A percentile compares a stretch with the other conserved stretches of the same genome.
Conservation (phyloP, 2,329 filamentous ascomycete species). For the Fusarium pseudograminearum region DNA sequence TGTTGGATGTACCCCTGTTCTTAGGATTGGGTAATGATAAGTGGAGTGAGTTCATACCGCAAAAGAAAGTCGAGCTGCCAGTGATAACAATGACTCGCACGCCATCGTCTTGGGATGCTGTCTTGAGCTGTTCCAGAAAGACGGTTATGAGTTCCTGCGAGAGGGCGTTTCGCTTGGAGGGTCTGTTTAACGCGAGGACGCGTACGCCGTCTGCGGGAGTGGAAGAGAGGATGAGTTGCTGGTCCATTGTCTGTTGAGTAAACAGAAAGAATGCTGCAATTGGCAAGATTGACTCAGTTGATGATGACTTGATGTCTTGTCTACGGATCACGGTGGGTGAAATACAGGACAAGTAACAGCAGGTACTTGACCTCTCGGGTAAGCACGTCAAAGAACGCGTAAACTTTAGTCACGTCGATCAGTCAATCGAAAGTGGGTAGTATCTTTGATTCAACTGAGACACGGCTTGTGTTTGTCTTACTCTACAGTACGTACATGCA, state of each 20-base stretch:
- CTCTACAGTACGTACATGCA: neutral
- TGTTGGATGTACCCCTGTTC: neutral
- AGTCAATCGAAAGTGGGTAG: slow-evolving; percentile 25
- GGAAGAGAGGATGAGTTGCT: slow-evolving; percentile 43
- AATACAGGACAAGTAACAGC: slow-evolving; percentile 14
- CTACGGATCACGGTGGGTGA: slow-evolving; percentile 22
- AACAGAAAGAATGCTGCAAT: slow-evolving; percentile 4
- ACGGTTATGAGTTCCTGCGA: slow-evolving; percentile 63
- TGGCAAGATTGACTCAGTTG: slow-evolving; percentile 12
- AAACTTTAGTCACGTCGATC: slow-evolving; percentile 30
- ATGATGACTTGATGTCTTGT: neutral
- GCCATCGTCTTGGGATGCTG: slow-evolving; percentile 41
- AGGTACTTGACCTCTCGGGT: slow-evolving; percentile 9
- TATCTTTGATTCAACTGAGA: slow-evolving; percentile 43
- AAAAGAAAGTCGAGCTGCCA: slow-evolving; percentile 54
- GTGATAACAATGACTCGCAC: slow-evolving; percentile 56
- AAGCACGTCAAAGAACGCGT: slow-evolving; percentile 26
- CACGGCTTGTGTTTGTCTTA: slow-evolving; percentile 15
- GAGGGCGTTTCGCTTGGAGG: slow-evolving; percentile 69
- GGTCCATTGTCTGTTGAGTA: slow-evolving; percentile 18
- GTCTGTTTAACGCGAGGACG: slow-evolving; percentile 64
- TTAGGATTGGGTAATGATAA: neutral
- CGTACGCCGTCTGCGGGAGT: slow-evolving; percentile 55
- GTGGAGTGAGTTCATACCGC: slow-evolving; percentile 45
- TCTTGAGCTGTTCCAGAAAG: slow-evolving; percentile 51